Percentiles rank a stretch among this genome's conserved stretches.
These are phyloP conservation scores for Miamiensis avidus DNA, from an alignment of 169 alveolate genomes.

Conservation along the genomic window DNA sequence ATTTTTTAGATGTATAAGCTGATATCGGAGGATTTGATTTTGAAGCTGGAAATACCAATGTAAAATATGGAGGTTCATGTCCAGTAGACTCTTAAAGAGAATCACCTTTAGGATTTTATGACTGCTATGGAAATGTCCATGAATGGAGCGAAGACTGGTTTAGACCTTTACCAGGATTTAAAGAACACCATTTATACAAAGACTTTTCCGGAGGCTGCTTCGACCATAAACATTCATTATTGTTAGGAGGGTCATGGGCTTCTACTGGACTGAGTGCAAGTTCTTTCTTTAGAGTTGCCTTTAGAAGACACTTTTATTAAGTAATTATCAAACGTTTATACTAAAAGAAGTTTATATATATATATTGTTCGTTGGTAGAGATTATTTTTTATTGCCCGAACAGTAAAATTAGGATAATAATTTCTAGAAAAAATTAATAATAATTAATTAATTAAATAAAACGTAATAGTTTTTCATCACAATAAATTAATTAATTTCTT, in stretches of 20 bases:
- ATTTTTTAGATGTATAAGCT: not conserved
- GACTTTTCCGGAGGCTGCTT: not conserved
- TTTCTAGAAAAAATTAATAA: too few species aligned
- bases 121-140: not conserved
- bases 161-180: not conserved
- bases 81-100: not conserved
- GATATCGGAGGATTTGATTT: not conserved
- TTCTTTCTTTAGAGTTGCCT: not conserved
- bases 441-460: too few species aligned
- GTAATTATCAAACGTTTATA: too few species aligned
- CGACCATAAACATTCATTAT: not conserved
- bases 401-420: too few species aligned
- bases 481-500: too few species aligned
- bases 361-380: too few species aligned
- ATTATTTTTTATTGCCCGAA: too few species aligned
- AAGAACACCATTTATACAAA: not conserved
- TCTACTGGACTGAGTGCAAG: not conserved
- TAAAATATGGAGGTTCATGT: not conserved
- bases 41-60: not conserved
- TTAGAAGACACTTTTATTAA: not conserved
- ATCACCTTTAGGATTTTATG: not conserved
- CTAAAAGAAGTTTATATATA: too few species aligned
- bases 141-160: not conserved
- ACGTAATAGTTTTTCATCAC: too few species aligned
- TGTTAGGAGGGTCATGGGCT: not conserved